Evolutionary conservation across 2,329 filamentous ascomycete species (phyloP), one percentile per base, ranked within the genome.

Genomic region (Leptosphaerulina australis): DNA sequence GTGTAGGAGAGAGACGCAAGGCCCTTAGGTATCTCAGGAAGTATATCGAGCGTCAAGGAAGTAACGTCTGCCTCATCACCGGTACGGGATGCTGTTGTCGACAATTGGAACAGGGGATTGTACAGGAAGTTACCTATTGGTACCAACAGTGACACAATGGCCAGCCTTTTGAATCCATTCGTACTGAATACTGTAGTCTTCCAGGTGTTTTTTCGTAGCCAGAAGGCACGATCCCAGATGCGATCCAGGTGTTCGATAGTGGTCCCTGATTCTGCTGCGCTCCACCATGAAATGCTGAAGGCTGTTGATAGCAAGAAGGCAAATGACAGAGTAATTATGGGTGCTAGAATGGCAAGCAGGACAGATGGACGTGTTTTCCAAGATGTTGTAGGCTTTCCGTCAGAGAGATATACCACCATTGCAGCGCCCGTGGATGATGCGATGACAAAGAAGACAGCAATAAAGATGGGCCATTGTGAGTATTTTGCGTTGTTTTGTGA

Each of bases 141-240:
- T 34, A 40, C 29, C 11, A 47, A 5, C 1, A 47, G 21, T 2
- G 44, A 47, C 1, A 29, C 35, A 4, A 47, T 5, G 8, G 35
- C 35, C n/a, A 47, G n/a, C 22, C 44, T 31, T 22, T 34, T 47
- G 24, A 40, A 47, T 2, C 35, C 44, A 15, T 34, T 34, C 1
- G 28, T 40, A n/a, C 44, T 39, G 35, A 47, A 39, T 2, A 40
- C 35, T 5, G 44, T 35, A 12, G 15, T 34, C 21, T 34, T 47
- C 28, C 28, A 40, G 15, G 44, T 47, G 14, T 28, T 40, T n/a
- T 28, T 47, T 11, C 35, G 20, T 24, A 40, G n/a, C 44, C 35
- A 47, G 17, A 45, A 28, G 8, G 20, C 28, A 8, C 44, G 35
- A 14, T 47, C 44, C 44, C 44, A 47, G n/a, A 47, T 40, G 15